Conservation (phyloP, 768 basidiomycete genomes). For the Cantharellus anzutake region DNA sequence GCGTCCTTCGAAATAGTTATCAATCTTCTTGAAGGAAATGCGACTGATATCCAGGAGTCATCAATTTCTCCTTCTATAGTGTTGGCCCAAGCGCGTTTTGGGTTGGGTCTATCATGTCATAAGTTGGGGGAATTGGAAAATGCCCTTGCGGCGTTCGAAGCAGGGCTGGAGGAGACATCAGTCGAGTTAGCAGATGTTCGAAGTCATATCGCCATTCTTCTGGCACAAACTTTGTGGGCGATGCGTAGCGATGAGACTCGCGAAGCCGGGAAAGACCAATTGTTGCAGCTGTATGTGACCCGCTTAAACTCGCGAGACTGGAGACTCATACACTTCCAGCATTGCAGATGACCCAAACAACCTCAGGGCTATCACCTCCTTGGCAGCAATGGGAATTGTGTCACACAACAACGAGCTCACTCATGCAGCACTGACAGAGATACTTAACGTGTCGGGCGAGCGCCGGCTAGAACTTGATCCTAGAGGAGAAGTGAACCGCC, state of each 20-base stretch:
- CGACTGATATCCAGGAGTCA: constrained; percentile 17
- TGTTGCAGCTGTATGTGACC: constrained; percentile 57
- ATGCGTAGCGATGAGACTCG: constrained; percentile 53
- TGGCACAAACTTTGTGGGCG: constrained; percentile 77
- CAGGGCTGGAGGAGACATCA: constrained; percentile 35
- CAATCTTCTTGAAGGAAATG: constrained; percentile 42
- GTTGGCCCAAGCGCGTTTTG: constrained; percentile 46
- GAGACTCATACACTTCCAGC: constrained; percentile 22
- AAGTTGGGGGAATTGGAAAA: constrained; percentile 38
- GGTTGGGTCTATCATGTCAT: constrained; percentile 53
- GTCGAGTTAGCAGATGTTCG: constrained; percentile 27
- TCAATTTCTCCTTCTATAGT: constrained; percentile 19
- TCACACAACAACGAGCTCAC: constrained; percentile 48
- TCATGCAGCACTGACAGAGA: constrained; percentile 73
- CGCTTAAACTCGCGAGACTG: background rate
- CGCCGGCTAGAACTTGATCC: constrained; percentile 50
- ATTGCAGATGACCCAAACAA: constrained; percentile 64
- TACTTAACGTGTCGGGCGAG: constrained; percentile 48
- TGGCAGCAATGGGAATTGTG: constrained; percentile 80
- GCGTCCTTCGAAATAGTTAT: constrained; percentile 55
- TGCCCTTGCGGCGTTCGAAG: constrained; percentile 50
- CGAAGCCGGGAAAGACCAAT: constrained; percentile 56
- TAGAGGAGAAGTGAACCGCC: constrained; percentile 43
- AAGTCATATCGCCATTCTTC: constrained; percentile 55
- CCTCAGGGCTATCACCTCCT: constrained; percentile 56